Evolutionary conservation across 805 yeast genomes (phyloP), one percentile per base, ranked within the genome.

Genomic region (Torulaspora microellipsoides): DNA sequence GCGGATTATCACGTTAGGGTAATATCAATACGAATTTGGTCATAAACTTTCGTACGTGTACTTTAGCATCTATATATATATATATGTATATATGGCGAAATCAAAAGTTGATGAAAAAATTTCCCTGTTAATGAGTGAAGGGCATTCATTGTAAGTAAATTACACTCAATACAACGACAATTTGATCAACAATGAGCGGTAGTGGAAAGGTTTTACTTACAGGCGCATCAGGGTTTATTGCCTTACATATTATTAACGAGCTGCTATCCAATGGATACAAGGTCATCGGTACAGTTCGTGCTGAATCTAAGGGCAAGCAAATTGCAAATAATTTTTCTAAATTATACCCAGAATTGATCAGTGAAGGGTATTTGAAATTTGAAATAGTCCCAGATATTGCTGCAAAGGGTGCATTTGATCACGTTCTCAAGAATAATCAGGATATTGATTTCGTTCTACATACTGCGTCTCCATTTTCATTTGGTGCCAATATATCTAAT

Each of bases 211-310:
- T 73, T 31, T 68, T 74, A 38, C 70, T 76, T 23, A 64, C 80
- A 3, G 80, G 81, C 10, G 77, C 76, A 3, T 62, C 71, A 3
- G 81, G 81, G 2, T 76, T 62, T 55, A 68, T 76, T 47, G 80
- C 80, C 31, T 70, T 65, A 49, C 76, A 74, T 50, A 60, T 73
- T 23, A 62, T 74, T 35, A 63, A 67, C 41, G 57, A 55, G 15
- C 62, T 76, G 40, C 47, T 76, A n/a, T 50, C 58, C 7, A 59
- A 64, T 15, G 66, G 64, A 10, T 73, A 74, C 51, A 54, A 54
- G 8, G 80, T 76, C 6, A 64, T 76, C 38, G 81, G 80, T 8
- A 66, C 79, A 3, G 79, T 73, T 7, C 65, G 81, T 52, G 61
- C 72, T 14, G 53, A 56, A 29, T 65, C 58, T 3, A 75, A 75